Percentiles rank a stretch among this genome's conserved stretches.
Evolutionary conservation across 2,329 filamentous ascomycete genomes (phyloP).

Genomic region (Scedosporium apiospermum): DNA sequence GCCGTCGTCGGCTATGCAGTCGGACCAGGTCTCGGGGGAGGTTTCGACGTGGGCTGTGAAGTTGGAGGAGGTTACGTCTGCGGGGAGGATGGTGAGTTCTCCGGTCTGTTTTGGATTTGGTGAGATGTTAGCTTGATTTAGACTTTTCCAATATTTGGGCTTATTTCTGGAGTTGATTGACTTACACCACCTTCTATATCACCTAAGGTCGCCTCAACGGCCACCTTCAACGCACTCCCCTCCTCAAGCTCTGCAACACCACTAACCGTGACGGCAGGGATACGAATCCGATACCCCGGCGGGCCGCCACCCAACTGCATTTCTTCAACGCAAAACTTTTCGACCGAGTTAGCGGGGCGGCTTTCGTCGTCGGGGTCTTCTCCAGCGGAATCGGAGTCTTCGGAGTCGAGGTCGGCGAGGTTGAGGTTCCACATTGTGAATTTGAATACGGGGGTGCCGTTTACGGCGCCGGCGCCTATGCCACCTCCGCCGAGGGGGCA

Average conservation of each 20-base stretch:
- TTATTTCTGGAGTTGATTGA: background rate
- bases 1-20: slow-evolving; percentile 3
- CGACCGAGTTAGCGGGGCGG: background rate
- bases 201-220: background rate
- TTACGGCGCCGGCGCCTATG: background rate
- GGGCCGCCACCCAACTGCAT: slow-evolving; percentile 1
- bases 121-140: background rate
- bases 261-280: background rate
- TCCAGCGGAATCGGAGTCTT: background rate
- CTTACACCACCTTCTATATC: background rate
- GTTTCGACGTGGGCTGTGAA: background rate
- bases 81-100: background rate
- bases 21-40: background rate
- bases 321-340: slow-evolving; percentile 3
- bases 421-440: slow-evolving; percentile 1
- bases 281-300: background rate
- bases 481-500: slow-evolving; percentile 3
- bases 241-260: background rate
- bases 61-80: background rate
- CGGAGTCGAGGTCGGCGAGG: slow-evolving; percentile 1
- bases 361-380: background rate
- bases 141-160: too few relatives aligned
- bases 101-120: background rate
- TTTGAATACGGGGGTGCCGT: slow-evolving; percentile 4
- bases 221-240: background rate